Percentiles rank a stretch among this genome's conserved stretches.
phyloP scores from a whole-genome alignment of 148 eudicot genomes.

The Rhododendron vialii region DNA sequence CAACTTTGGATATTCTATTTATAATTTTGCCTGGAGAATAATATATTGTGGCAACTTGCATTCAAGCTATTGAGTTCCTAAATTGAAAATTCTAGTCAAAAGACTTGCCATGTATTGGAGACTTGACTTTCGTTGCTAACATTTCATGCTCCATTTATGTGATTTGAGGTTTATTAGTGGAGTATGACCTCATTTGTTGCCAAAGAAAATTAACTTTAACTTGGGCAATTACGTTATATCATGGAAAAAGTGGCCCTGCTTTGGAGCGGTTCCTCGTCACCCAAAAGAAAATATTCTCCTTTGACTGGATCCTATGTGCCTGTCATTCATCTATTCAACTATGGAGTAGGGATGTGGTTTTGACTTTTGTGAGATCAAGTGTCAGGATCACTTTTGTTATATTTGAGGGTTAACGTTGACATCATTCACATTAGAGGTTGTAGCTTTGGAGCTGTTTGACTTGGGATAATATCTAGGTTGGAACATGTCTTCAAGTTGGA shows the following conservation, averaged over 20 bases:
- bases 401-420: not conserved
- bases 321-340: not conserved
- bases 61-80: not conserved
- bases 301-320: not conserved
- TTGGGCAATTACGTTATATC: not conserved
- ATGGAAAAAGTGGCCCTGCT: not conserved
- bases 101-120: not conserved
- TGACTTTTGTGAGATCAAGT: not conserved
- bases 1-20: not conserved
- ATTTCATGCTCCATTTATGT: slow-evolving; percentile 1
- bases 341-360: slow-evolving; percentile 1
- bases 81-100: slow-evolving; percentile 1
- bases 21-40: not conserved
- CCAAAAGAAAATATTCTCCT: not conserved
- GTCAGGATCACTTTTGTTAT: not conserved
- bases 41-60: not conserved
- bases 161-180: slow-evolving; percentile 4
- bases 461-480: not conserved
- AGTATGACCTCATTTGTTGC: not conserved
- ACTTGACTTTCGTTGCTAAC: not conserved
- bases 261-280: not conserved
- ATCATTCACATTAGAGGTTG: not conserved
- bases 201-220: not conserved
- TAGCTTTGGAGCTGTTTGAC: slow-evolving; percentile 5
- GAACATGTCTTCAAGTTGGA: not conserved